Evolutionary conservation across 768 basidiomycete genomes (phyloP).

Genomic region (Pulveroboletus ravenelii): DNA sequence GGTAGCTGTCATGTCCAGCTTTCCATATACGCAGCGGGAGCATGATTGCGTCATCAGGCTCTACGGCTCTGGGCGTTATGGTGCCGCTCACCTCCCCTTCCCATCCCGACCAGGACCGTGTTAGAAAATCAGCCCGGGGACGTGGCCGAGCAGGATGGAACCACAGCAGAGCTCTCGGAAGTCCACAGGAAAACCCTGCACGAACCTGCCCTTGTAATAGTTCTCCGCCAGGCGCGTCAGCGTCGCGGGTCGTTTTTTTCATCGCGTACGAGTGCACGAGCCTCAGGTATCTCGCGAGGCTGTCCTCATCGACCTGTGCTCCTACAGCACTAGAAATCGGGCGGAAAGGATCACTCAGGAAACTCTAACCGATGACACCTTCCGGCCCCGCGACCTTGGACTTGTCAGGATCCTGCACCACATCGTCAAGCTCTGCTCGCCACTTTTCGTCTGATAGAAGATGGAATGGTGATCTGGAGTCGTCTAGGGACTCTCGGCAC

Average conservation of each 20-base stretch:
- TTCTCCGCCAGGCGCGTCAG: background rate
- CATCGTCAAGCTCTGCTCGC: too few relatives aligned
- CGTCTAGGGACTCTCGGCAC: conserved; percentile 12
- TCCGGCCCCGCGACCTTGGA: background rate
- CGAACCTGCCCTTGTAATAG: conserved; percentile 7
- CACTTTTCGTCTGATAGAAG: background rate
- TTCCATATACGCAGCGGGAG: conserved; percentile 8
- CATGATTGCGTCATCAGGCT: background rate
- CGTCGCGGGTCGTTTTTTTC: too few relatives aligned
- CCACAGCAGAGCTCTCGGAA: conserved; percentile 8
- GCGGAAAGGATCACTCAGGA: conserved; percentile 6
- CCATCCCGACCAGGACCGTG: conserved; percentile 16
- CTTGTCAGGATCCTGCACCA: background rate
- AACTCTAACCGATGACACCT: conserved; percentile 1
- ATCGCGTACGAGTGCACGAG: too few relatives aligned
- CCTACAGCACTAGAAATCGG: background rate
- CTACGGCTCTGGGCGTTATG: too few relatives aligned
- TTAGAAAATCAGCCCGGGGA: background rate
- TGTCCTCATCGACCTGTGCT: background rate
- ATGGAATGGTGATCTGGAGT: conserved; percentile 13
- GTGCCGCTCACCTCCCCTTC: background rate
- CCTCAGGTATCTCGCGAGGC: too few relatives aligned
- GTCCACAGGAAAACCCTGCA: conserved; percentile 12
- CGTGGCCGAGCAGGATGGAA: background rate
- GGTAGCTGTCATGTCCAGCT: background rate